Conservation (phyloP, 176 grass and related monocot species). For the Saccharum officinarum region DNA sequence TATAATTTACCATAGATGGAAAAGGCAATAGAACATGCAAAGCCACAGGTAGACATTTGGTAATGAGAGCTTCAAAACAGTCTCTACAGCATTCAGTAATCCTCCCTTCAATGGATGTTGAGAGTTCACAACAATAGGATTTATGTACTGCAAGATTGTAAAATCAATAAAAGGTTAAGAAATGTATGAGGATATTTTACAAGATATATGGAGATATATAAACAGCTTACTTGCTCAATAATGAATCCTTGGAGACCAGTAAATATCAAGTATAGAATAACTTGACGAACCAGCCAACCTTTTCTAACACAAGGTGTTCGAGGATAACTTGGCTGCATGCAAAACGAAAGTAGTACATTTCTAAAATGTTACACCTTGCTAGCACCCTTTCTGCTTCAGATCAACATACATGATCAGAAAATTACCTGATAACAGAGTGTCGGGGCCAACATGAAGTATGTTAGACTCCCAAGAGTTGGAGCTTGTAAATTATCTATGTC, state of each 20-base stretch:
- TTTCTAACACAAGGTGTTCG: conserved; percentile 67
- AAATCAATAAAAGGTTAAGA: conserved; percentile 28
- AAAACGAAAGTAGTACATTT: conserved; percentile 27
- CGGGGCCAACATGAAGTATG: conserved; percentile 94
- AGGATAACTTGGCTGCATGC: conserved; percentile 80
- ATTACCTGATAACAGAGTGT: conserved; percentile 96
- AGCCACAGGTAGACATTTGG: conserved; percentile 98
- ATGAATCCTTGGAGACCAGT: conserved; percentile 95
- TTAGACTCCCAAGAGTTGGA: conserved; percentile 64
- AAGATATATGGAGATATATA: neutral
- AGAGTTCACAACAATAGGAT: conserved; percentile 93
- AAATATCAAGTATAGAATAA: conserved; percentile 84
- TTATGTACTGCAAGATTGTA: conserved; percentile 81
- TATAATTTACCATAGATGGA: conserved; percentile 86
- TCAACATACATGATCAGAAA: neutral
- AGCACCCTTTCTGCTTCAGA: conserved; percentile 8
- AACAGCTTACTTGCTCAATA: conserved; percentile 88
- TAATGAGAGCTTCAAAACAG: conserved; percentile 87
- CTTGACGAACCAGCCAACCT: conserved; percentile 89
- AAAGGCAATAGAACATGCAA: conserved; percentile 99
- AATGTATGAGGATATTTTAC: neutral
- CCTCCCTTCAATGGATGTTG: conserved; percentile 92
- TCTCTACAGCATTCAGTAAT: conserved; percentile 81
- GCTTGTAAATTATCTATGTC: conserved; percentile 60
- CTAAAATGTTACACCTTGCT: neutral